Evolutionary conservation across 1,139 yeast genomes (phyloP).

Genomic region (Torulaspora pretoriensis): DNA sequence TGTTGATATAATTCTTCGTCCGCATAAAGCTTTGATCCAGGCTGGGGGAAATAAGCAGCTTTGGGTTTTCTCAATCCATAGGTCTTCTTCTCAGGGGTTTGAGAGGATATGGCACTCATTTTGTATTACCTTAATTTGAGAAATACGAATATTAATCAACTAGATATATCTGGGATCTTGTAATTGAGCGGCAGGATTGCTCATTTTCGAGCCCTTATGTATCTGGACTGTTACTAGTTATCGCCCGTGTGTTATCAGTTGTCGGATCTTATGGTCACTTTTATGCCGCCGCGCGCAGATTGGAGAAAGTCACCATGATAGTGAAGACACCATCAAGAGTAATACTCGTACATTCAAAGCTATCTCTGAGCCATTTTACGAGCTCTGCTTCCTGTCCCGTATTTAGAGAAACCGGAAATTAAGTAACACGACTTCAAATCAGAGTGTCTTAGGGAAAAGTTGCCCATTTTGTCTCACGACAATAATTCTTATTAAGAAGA

Average conservation of each 20-base stretch:
- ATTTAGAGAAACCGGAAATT: too few species aligned
- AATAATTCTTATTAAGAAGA: too few species aligned
- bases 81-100: slow-evolving; percentile 41
- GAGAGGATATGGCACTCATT: slow-evolving; percentile 32
- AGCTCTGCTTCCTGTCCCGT: too few species aligned
- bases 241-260: neutral
- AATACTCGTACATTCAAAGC: too few species aligned
- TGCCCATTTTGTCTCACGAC: too few species aligned
- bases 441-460: too few species aligned
- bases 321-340: neutral
- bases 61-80: slow-evolving; percentile 47
- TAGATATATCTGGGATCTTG: neutral
- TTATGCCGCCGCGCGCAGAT: slow-evolving; percentile 1
- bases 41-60: slow-evolving; percentile 55
- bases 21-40: slow-evolving; percentile 44
- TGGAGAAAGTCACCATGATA: neutral
- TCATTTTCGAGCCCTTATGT: neutral
- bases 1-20: slow-evolving; percentile 40
- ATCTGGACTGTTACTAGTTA: neutral
- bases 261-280: neutral
- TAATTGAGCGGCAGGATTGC: too few species aligned
- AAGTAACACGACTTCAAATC: too few species aligned
- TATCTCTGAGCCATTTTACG: too few species aligned
- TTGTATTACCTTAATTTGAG: neutral
- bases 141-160: neutral